A percentile compares a stretch with the other conserved stretches of the same genome.
Conservation (phyloP, 2,329 filamentous ascomycete genomes). For the Botrytis fragariae region DNA sequence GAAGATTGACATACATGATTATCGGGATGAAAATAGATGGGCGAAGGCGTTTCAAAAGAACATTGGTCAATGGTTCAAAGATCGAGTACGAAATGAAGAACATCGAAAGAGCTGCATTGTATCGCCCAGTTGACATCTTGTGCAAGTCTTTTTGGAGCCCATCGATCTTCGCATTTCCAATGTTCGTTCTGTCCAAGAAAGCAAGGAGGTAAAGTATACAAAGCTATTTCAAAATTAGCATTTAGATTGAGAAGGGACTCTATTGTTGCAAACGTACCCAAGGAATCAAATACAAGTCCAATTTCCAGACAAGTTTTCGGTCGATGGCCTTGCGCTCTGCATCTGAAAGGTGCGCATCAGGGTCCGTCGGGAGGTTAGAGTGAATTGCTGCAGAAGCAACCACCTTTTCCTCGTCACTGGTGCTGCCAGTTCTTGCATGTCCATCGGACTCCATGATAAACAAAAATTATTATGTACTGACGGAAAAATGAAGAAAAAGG, state of each 20-base stretch:
- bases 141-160: constrained; percentile 58
- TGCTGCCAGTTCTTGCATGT: constrained; percentile 1
- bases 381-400: background rate
- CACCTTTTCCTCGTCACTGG: constrained; percentile 20
- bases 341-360: constrained; percentile 62
- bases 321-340: constrained; percentile 62
- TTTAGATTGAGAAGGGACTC: background rate
- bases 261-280: constrained; percentile 42
- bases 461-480: background rate
- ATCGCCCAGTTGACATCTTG: constrained; percentile 60
- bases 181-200: constrained; percentile 76
- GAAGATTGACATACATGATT: constrained; percentile 63
- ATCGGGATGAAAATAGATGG: constrained; percentile 77
- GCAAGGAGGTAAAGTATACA: constrained; percentile 73
- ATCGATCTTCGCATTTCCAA: constrained; percentile 69
- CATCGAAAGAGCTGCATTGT: constrained; percentile 73
- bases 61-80: constrained; percentile 73
- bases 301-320: constrained; percentile 57
- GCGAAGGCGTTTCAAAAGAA: constrained; percentile 67
- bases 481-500: background rate
- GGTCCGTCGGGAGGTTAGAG: constrained; percentile 43
- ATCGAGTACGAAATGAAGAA: constrained; percentile 85
- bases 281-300: constrained; percentile 60
- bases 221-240: constrained; percentile 43
- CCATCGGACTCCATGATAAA: constrained; percentile 13